phyloP scores from a whole-genome alignment of 176 grass and related monocot species.

The Carex pumila region DNA sequence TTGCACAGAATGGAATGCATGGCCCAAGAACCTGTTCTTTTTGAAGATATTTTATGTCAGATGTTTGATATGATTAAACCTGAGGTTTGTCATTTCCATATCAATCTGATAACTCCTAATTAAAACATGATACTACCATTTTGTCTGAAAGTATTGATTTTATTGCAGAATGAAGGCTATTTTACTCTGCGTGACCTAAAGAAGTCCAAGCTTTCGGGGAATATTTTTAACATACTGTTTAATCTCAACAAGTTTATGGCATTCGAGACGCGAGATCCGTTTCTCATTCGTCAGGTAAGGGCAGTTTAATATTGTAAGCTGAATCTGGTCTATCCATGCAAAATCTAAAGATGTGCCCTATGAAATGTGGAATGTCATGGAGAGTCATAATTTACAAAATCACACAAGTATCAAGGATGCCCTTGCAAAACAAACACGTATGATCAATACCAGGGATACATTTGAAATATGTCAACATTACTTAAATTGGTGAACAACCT shows the following conservation, averaged over 20 bases:
- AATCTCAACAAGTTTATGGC: conserved; percentile 99
- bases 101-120: background rate
- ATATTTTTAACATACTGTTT: conserved; percentile 99
- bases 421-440: background rate
- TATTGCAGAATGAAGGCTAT: conserved; percentile 70
- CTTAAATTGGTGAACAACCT: background rate
- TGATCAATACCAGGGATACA: background rate
- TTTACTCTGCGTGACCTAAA: conserved; percentile 82
- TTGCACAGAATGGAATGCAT: conserved; percentile 99
- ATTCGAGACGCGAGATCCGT: conserved; percentile 98
- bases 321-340: conserved; percentile 1
- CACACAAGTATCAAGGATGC: background rate
- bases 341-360: background rate
- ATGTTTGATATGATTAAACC: conserved; percentile 99
- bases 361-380: background rate
- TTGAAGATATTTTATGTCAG: conserved; percentile 98
- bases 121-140: background rate
- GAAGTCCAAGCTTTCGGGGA: conserved; percentile 89
- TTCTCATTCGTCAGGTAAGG: conserved; percentile 95
- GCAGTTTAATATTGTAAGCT: conserved; percentile 4
- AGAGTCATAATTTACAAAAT: background rate
- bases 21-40: conserved; percentile 96
- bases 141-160: conserved; percentile 32
- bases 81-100: conserved; percentile 45
- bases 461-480: background rate